Conservation (phyloP, 2,329 filamentous ascomycete genomes). For the Cladosporium sphaerospermum region DNA sequence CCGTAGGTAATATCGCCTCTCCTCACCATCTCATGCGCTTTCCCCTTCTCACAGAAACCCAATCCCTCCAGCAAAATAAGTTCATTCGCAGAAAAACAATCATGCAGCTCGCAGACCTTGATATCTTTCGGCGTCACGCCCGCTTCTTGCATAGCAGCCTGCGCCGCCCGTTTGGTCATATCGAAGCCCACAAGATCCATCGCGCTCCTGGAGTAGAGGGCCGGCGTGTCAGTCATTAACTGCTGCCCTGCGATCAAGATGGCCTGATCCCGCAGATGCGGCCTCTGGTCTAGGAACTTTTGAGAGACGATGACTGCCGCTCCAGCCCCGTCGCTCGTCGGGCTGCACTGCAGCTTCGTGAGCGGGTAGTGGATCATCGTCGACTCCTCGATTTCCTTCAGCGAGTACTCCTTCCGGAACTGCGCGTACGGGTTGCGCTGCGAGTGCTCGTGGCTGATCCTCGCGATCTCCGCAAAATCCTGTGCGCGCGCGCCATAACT, state of each 20-base stretch:
- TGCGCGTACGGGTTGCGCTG: conserved; percentile 92
- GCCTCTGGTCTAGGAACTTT: conserved; percentile 75
- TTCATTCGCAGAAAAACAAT: conserved; percentile 95
- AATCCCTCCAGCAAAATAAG: conserved; percentile 85
- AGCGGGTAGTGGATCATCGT: conserved; percentile 78
- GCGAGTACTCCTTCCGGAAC: conserved; percentile 85
- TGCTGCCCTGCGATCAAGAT: conserved; percentile 82
- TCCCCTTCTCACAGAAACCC: conserved; percentile 67
- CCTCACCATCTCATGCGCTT: conserved; percentile 86
- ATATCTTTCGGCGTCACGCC: conserved; percentile 60
- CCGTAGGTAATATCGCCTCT: conserved; percentile 87
- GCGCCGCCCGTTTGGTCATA: conserved; percentile 69
- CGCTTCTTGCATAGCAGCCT: conserved; percentile 66
- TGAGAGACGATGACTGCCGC: conserved; percentile 86
- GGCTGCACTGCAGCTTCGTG: conserved; percentile 97
- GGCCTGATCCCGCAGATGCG: conserved; percentile 75
- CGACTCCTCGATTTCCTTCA: conserved; percentile 69
- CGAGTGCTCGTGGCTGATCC: conserved; percentile 87
- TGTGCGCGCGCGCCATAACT: conserved; percentile 68
- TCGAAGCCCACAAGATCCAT: conserved; percentile 86
- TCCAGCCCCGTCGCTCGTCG: conserved; percentile 86
- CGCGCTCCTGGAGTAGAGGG: conserved; percentile 69
- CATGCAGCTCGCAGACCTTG: conserved; percentile 84
- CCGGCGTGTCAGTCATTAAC: conserved; percentile 73
- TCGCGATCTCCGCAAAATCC: conserved; percentile 83